These are phyloP conservation scores for Dictyostelium firmibasis DNA, from an alignment of 78 protist genomes.

Conservation along the genomic window DNA sequence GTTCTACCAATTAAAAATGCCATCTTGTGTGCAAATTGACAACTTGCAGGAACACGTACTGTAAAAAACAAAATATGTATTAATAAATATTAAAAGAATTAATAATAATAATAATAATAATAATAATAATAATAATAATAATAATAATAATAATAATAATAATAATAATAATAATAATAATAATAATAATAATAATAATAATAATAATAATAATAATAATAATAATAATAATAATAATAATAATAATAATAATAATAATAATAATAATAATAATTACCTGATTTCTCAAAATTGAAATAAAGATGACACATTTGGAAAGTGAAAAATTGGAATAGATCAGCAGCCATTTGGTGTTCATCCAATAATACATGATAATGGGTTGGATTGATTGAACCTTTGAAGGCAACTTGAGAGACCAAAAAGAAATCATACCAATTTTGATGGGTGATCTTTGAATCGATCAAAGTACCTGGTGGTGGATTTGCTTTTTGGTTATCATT, in stretches of 20 bases:
- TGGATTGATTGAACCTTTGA: conserved; percentile 61
- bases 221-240: no score
- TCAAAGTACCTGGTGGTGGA: conserved; percentile 68
- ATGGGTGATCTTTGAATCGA: neutral
- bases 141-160: no score
- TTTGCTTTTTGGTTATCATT: neutral
- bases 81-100: no score
- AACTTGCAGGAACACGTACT: conserved; percentile 21
- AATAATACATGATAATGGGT: conserved; percentile 67
- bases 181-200: no score
- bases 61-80: neutral
- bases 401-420: conserved; percentile 29
- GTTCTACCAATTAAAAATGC: conserved; percentile 42
- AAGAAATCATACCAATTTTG: conserved; percentile 52
- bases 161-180: no score
- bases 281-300: conserved; percentile 37
- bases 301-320: conserved; percentile 20
- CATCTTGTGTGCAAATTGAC: conserved; percentile 40
- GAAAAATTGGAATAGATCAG: conserved; percentile 2
- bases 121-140: no score
- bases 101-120: no score
- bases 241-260: no score
- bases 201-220: no score
- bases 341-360: conserved; percentile 2
- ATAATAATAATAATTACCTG: neutral